Percentiles rank a stretch among this genome's conserved stretches.
phyloP scores from a whole-genome alignment of 1,284 basidiomycete species.

The Hymenochaete sp. region DNA sequence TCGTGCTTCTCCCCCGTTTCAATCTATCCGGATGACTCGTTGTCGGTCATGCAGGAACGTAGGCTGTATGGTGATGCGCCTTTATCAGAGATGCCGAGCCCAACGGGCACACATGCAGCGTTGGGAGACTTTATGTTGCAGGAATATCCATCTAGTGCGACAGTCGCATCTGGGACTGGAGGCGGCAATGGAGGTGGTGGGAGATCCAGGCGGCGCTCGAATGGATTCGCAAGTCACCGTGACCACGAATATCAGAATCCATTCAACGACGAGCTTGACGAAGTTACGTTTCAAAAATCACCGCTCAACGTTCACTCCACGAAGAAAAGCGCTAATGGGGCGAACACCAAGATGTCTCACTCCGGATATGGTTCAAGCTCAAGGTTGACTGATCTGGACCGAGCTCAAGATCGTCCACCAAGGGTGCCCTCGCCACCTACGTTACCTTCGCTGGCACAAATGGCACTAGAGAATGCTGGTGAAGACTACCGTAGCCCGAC shows the following conservation, averaged over 20 bases:
- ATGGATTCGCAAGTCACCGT: conserved; percentile 14
- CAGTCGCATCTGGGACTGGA: conserved; percentile 22
- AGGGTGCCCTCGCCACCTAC: conserved; percentile 67
- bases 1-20: conserved; percentile 42
- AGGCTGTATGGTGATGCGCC: conserved; percentile 14
- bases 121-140: conserved; percentile 54
- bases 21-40: conserved; percentile 61
- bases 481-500: conserved; percentile 68
- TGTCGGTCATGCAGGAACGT: conserved; percentile 43
- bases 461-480: conserved; percentile 58
- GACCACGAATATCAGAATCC: too few species aligned
- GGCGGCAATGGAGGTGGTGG: too few species aligned
- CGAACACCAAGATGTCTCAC: background rate
- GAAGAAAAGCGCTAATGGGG: conserved; percentile 17
- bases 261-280: too few species aligned
- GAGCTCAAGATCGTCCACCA: conserved; percentile 50
- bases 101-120: conserved; percentile 33
- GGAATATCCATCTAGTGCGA: conserved; percentile 32
- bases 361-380: too few species aligned
- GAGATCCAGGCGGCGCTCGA: background rate
- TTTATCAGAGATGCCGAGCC: conserved; percentile 15
- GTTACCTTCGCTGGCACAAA: conserved; percentile 66
- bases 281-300: too few species aligned
- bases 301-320: background rate
- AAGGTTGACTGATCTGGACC: too few species aligned